These are phyloP conservation scores for Phytophthora meadii DNA, from an alignment of 352 stramenopile species.

Conservation along the genomic window DNA sequence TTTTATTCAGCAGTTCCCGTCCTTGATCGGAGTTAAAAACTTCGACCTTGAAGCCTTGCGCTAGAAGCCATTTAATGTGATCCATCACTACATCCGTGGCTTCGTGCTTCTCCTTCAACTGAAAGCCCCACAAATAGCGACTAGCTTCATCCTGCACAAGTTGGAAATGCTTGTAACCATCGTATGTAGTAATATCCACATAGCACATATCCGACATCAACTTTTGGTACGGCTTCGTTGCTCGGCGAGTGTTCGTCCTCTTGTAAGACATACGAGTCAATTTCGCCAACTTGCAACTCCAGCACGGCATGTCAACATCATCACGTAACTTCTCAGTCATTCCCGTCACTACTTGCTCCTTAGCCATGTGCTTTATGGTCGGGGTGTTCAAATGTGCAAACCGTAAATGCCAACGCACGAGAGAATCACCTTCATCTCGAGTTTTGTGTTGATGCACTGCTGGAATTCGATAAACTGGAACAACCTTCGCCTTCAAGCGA, in stretches of 20 bases:
- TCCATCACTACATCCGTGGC: background rate
- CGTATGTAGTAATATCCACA: background rate
- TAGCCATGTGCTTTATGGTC: too few relatives aligned
- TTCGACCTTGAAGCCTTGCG: conserved; percentile 1
- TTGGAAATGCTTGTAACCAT: conserved; percentile 6
- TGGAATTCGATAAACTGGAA: too few relatives aligned
- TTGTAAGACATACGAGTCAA: conserved; percentile 9
- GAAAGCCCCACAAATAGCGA: conserved; percentile 1
- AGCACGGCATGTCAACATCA: background rate
- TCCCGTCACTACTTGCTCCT: too few relatives aligned
- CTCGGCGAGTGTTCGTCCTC: background rate
- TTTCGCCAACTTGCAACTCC: background rate
- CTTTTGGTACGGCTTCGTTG: background rate
- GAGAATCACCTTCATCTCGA: too few relatives aligned
- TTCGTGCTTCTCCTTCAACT: too few relatives aligned
- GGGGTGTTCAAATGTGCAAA: too few relatives aligned
- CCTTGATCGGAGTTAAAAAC: conserved; percentile 14
- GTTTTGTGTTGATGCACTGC: too few relatives aligned
- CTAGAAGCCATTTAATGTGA: background rate
- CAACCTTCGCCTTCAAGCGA: too few relatives aligned
- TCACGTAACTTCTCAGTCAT: background rate
- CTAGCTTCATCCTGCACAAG: conserved; percentile 4
- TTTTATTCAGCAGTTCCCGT: background rate
- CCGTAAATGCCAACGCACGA: too few relatives aligned
- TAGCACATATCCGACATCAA: conserved; percentile 2